A percentile compares a stretch with the other conserved stretches of the same genome.
These are phyloP conservation scores for Papiliotrema terrestris DNA, from an alignment of 1,284 basidiomycete species.

Conservation along the genomic window DNA sequence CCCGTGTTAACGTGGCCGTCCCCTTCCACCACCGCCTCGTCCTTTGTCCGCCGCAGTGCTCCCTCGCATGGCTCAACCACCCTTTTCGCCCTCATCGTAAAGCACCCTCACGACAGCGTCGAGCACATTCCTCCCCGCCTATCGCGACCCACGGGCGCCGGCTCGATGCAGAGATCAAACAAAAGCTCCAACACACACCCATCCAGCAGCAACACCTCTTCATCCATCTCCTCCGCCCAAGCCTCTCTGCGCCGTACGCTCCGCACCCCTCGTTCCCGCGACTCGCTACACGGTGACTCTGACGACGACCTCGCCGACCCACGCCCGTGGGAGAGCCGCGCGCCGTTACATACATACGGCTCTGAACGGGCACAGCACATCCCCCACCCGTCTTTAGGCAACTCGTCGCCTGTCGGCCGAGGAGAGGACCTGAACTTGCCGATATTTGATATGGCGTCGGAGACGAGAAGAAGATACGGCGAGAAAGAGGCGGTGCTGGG, in stretches of 20 bases:
- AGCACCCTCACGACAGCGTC: no score
- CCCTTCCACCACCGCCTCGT: no score
- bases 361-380: constrained; percentile 12
- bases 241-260: constrained; percentile 2
- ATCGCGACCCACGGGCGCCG: neutral
- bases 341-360: constrained; percentile 36
- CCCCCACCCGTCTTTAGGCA: constrained; percentile 1
- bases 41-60: no score
- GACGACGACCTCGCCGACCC: constrained; percentile 38
- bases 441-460: constrained; percentile 23
- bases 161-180: constrained; percentile 5
- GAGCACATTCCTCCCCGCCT: no score
- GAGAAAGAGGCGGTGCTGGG: constrained; percentile 22
- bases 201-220: neutral
- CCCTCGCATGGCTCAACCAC: no score
- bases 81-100: no score
- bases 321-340: constrained; percentile 41
- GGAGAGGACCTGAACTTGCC: constrained; percentile 14
- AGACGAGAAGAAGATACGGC: constrained; percentile 27
- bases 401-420: neutral
- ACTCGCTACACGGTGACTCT: constrained; percentile 14
- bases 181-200: neutral
- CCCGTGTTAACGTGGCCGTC: no score
- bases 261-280: neutral
- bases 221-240: neutral